Percentiles rank a stretch among this genome's conserved stretches.
phyloP scores from a whole-genome alignment of 768 basidiomycete genomes.

The Russula sp. region DNA sequence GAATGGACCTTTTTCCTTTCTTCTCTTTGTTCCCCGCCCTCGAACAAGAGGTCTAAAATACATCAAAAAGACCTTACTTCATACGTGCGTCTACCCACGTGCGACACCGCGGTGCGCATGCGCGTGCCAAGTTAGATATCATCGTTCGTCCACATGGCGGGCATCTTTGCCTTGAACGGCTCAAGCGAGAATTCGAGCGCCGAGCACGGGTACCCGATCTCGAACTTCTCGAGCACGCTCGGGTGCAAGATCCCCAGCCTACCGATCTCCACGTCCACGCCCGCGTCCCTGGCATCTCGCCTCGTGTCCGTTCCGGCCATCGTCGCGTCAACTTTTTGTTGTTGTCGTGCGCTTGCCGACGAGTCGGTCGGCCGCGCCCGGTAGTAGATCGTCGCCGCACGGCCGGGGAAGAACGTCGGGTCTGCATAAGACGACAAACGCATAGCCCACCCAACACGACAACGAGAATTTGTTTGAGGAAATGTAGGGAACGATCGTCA shows the following conservation, averaged over 20 bases:
- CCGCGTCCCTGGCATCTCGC: slow-evolving; percentile 25
- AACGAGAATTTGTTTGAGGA: too few relatives aligned
- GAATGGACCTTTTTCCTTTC: background rate
- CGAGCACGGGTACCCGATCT: slow-evolving; percentile 92
- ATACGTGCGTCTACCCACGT: background rate
- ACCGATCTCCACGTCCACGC: slow-evolving; percentile 68
- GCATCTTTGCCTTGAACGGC: slow-evolving; percentile 79
- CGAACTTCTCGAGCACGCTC: slow-evolving; percentile 84
- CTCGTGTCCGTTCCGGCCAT: slow-evolving; percentile 43
- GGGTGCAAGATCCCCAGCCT: slow-evolving; percentile 93
- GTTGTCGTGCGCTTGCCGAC: slow-evolving; percentile 15
- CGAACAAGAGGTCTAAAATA: background rate
- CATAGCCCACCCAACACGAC: background rate
- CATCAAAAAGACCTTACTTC: background rate
- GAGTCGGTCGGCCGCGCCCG: slow-evolving; percentile 40
- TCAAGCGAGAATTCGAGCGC: slow-evolving; percentile 91
- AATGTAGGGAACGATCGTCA: background rate
- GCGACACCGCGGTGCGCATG: background rate
- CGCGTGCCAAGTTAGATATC: slow-evolving; percentile 26
- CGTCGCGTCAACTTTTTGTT: slow-evolving; percentile 14
- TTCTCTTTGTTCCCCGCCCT: background rate
- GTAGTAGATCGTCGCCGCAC: slow-evolving; percentile 89
- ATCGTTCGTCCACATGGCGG: slow-evolving; percentile 51
- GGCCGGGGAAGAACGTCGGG: slow-evolving; percentile 90
- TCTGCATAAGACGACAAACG: slow-evolving; percentile 43